Percentiles rank a stretch among this genome's conserved stretches.
Conservation (phyloP, 2,329 filamentous ascomycete species). For the Ascochyta lentis region DNA sequence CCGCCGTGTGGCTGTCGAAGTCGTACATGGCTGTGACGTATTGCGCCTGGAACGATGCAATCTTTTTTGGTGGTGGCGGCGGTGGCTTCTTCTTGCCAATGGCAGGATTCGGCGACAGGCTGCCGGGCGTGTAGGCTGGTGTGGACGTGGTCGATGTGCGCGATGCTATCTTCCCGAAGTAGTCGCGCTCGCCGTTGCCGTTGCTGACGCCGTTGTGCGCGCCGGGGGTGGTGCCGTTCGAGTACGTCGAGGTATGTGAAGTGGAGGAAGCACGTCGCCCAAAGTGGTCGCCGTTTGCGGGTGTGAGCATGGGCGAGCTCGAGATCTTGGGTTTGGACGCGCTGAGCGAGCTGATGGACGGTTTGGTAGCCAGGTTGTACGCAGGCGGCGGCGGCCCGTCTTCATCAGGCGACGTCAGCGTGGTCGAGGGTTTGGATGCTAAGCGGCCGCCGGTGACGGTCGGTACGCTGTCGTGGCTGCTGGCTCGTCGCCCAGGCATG, state of each 20-base stretch:
- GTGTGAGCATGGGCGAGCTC: slow-evolving; percentile 43
- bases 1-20: slow-evolving; percentile 72
- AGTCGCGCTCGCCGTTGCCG: slow-evolving; percentile 39
- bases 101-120: slow-evolving; percentile 51
- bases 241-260: slow-evolving; percentile 41
- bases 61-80: slow-evolving; percentile 72
- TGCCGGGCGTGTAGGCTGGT: slow-evolving; percentile 31
- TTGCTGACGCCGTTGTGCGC: slow-evolving; percentile 1
- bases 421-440: slow-evolving; percentile 36
- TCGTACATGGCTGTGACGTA: slow-evolving; percentile 78
- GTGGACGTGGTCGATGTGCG: slow-evolving; percentile 42
- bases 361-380: slow-evolving; percentile 42
- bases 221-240: slow-evolving; percentile 27
- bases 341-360: slow-evolving; percentile 44
- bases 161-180: slow-evolving; percentile 54
- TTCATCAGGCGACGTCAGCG: slow-evolving; percentile 34
- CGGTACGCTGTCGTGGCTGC: slow-evolving; percentile 47
- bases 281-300: slow-evolving; percentile 41
- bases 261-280: slow-evolving; percentile 41
- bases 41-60: slow-evolving; percentile 57
- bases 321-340: slow-evolving; percentile 43
- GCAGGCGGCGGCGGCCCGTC: slow-evolving; percentile 35
- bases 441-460: slow-evolving; percentile 35
- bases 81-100: slow-evolving; percentile 75
- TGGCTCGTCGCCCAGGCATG: slow-evolving; percentile 36